phyloP scores from a whole-genome alignment of 2,329 filamentous ascomycete genomes.

The Epichloe festucae region DNA sequence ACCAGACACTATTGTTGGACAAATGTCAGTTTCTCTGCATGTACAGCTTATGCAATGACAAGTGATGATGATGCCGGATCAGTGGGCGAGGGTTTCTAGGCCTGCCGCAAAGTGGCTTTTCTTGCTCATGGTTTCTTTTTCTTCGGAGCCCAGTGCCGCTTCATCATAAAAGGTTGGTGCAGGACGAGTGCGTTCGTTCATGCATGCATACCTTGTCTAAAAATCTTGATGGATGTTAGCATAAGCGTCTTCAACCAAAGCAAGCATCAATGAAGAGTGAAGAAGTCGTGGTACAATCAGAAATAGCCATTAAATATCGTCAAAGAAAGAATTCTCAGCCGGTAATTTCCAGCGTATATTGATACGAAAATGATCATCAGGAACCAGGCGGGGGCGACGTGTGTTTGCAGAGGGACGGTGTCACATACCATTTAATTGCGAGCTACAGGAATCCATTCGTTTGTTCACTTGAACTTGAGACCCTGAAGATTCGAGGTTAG shows the following conservation, averaged over 20 bases:
- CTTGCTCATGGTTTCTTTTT: conserved; percentile 56
- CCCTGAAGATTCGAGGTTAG: conserved; percentile 12
- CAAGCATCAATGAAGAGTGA: conserved; percentile 2
- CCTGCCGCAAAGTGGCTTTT: conserved; percentile 90
- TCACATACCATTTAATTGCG: background rate
- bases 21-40: background rate
- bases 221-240: conserved; percentile 20
- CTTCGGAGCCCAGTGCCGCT: conserved; percentile 96
- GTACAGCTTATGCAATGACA: background rate
- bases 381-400: conserved; percentile 5
- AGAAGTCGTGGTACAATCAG: conserved; percentile 40
- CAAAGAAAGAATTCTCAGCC: conserved; percentile 63
- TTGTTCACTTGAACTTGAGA: conserved; percentile 7
- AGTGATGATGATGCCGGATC: conserved; percentile 32
- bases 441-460: background rate
- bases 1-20: background rate
- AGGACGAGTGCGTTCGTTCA: conserved; percentile 7
- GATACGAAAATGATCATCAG: conserved; percentile 55
- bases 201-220: conserved; percentile 22
- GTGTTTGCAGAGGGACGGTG: background rate
- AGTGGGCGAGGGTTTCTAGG: conserved; percentile 99
- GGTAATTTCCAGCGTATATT: conserved; percentile 89
- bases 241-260: conserved; percentile 1
- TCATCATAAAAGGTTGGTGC: conserved; percentile 51
- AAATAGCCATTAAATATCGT: conserved; percentile 78